phyloP scores from a whole-genome alignment of 257 asterid genomes.

The Penstemon newberryi region DNA sequence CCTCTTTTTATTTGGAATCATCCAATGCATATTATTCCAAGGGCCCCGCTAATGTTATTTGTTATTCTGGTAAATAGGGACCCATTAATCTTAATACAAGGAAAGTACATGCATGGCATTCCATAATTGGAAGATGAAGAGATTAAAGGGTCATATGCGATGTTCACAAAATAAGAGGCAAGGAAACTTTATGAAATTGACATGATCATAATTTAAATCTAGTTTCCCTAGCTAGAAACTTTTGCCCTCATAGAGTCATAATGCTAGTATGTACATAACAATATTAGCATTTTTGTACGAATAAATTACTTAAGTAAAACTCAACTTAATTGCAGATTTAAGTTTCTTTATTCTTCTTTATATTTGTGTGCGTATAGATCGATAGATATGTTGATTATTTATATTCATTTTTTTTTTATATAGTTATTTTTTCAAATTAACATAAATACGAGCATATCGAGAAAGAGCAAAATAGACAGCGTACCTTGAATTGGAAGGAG shows the following conservation, averaged over 20 bases:
- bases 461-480: not conserved
- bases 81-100: not conserved
- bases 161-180: not conserved
- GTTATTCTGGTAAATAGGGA: not conserved
- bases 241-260: not conserved
- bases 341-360: too few relatives aligned
- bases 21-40: not conserved
- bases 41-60: slow-evolving; percentile 7
- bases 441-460: too few relatives aligned
- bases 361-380: not conserved
- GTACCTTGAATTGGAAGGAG: slow-evolving; percentile 51
- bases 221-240: too few relatives aligned
- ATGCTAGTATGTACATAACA: not conserved
- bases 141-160: not conserved
- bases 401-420: not conserved
- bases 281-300: not conserved
- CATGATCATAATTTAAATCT: not conserved
- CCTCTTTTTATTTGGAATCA: slow-evolving; percentile 15
- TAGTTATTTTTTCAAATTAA: too few relatives aligned
- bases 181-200: not conserved
- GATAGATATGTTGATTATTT: not conserved
- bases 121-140: not conserved
- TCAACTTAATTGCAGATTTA: too few relatives aligned
- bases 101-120: not conserved
- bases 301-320: not conserved